Base-by-base conservation (phyloP, 2,329 filamentous ascomycete genomes). In the Fusarium bulbicola region DNA sequence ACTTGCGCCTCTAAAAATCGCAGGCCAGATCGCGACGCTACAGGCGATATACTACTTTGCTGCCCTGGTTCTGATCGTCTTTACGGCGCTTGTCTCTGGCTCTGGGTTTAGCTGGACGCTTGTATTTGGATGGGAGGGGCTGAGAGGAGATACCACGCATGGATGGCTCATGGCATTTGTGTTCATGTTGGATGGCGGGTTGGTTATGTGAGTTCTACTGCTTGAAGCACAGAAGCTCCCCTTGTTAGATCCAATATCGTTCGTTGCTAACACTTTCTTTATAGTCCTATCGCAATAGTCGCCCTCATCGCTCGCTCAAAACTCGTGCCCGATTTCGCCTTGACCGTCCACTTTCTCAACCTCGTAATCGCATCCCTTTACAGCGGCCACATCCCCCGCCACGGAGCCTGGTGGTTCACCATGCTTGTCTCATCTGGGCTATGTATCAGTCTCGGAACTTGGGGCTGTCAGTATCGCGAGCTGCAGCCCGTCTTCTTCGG, bases 381-480 rank as follows among this genome's bases (percentile, higher is more conserved):
- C 82, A 92, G 93, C 7, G 90, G 91, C 77, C 88, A 89, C 15
- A 80, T 98, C 34, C 96, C 96, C 4, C 86, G 88, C 15, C 92
- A 95, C 81, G 84, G 90, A 72, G 92, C 97, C 77, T 99, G 96
- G 96, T 99, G 96, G 95, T 85, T 84, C 64, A 83, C 86, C 73
- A 88, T 89, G 86, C 74, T 80, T 16, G 78, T 77, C 20, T 88
- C 87, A 5, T 83, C 84, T 45, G 82, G 81, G 8, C 62, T 86
- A 7, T 84, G 84, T 36, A 82, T 87, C 14, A 89, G 86, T 52
- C 85, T 96, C 5, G 95, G 94, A 8, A 92, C 97, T 42, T 98
- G 95, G 93, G 93, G 92, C 7, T 98, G 95, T 80, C 94, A 92
- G 79, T 97, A 95, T 86, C 88, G 95, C 68, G 96, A 99, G 83